A percentile compares a stretch with the other conserved stretches of the same genome.
phyloP scores from a whole-genome alignment of 2,329 filamentous ascomycete genomes.

The Hypoxylon sp. region DNA sequence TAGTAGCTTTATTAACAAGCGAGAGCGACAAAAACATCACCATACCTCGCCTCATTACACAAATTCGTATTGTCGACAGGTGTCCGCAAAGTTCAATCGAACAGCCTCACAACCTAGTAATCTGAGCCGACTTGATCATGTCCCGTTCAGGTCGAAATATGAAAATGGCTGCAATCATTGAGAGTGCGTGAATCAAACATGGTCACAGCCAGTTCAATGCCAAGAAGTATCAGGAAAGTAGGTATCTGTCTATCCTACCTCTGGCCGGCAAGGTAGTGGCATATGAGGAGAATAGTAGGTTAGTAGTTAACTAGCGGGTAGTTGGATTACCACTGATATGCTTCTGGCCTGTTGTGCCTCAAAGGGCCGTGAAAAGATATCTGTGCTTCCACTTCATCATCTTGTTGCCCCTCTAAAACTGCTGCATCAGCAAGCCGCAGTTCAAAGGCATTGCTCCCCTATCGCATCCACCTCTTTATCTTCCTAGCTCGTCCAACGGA shows the following conservation, averaged over 20 bases:
- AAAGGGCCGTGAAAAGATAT: slow-evolving; percentile 12
- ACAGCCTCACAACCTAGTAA: too few relatives aligned
- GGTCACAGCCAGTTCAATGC: background rate
- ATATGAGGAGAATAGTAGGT: slow-evolving; percentile 32
- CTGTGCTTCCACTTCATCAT: slow-evolving; percentile 8
- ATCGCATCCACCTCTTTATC: slow-evolving; percentile 56
- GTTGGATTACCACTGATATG: background rate
- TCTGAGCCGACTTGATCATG: background rate
- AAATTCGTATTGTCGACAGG: background rate
- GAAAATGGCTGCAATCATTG: slow-evolving; percentile 1
- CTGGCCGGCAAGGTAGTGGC: slow-evolving; percentile 9
- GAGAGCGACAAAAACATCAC: background rate
- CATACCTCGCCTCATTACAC: background rate
- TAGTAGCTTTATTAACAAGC: background rate
- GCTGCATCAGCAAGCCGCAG: slow-evolving; percentile 5
- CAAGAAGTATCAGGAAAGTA: background rate
- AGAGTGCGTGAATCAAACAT: slow-evolving; percentile 3
- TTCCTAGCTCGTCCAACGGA: slow-evolving; percentile 82
- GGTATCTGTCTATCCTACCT: slow-evolving; percentile 6
- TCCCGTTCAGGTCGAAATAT: background rate
- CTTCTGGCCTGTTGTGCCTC: slow-evolving; percentile 22
- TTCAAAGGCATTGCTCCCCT: slow-evolving; percentile 4
- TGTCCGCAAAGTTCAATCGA: background rate
- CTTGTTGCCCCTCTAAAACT: slow-evolving; percentile 24
- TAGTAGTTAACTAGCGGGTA: slow-evolving; percentile 5